Evolutionary conservation across 805 yeast species (phyloP), one percentile per base, ranked within the genome.

Genomic region (Saccharomycopsis sp.): DNA sequence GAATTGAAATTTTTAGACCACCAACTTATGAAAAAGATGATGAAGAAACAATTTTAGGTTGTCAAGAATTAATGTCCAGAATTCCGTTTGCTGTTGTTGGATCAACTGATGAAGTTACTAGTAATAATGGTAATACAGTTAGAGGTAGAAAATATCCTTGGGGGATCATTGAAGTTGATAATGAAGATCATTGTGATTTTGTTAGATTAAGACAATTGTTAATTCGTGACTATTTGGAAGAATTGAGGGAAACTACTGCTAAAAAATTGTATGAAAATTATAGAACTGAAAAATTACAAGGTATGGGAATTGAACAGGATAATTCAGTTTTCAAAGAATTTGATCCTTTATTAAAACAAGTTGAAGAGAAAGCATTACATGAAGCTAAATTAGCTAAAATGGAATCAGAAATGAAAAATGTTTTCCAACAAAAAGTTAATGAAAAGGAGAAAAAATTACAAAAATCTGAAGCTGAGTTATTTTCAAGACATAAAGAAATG

Each of bases 381-480:
- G 96, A 87, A 67, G 95, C 95, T 51, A 88, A 90, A 61, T 73
- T 93, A 57, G 83, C 89, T 47, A 87, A 86, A 70, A 77, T 93
- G 82, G 97, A 93, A 69, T 77, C 87, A 33, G 97, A 93, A 67
- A 88, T 93, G 97, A 89, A 90, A 69, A 73, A 81, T 22, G 95
- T 93, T 45, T 93, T 93, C 79, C 95, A 89, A 68, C 93, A 85
- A 60, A 93, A 93, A 70, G 98, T 93, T 26, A 71, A 83, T 48
- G 96, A 89, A 67, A 94, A 93, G 79, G 99, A 93, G 66, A 86
- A 88, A 75, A 90, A 90, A 70, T 76, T 93, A 60, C 96, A 89
- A 69, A 85, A 86, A 67, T 86, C 96, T 38, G 98, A 93, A 70
- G 93, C 95, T 47, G 99, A 93, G 65, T 75, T 93, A 60, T 90